phyloP scores from a whole-genome alignment of 345 rosid genomes.

The Rubroshorea leprosula region DNA sequence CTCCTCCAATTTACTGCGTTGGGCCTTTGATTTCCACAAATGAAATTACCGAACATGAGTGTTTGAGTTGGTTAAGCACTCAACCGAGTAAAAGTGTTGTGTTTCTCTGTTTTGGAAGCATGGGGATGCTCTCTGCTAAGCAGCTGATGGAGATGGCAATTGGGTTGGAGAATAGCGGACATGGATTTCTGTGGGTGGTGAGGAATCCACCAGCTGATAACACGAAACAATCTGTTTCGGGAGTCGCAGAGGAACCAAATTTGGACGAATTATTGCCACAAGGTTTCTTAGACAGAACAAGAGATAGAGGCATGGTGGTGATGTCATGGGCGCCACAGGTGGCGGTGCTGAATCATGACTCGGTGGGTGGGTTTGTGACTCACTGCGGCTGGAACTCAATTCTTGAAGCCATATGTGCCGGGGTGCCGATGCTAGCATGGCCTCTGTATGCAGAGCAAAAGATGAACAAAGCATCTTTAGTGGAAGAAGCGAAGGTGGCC shows the following conservation, averaged over 20 bases:
- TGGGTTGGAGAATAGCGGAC: slow-evolving; percentile 29
- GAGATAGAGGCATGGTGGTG: slow-evolving; percentile 12
- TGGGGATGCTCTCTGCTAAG: slow-evolving; percentile 31
- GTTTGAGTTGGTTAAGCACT: slow-evolving; percentile 37
- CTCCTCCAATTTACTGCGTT: slow-evolving; percentile 27
- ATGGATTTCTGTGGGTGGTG: slow-evolving; percentile 38
- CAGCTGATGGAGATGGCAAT: slow-evolving; percentile 37
- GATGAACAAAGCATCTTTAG: slow-evolving; percentile 17
- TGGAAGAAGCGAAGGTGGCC: slow-evolving; percentile 28
- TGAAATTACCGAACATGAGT: slow-evolving; percentile 7
- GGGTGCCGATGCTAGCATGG: slow-evolving; percentile 42
- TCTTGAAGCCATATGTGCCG: slow-evolving; percentile 30
- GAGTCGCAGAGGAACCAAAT: background rate
- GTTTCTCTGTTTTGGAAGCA: slow-evolving; percentile 53
- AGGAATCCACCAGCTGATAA: slow-evolving; percentile 17
- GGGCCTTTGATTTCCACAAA: slow-evolving; percentile 20
- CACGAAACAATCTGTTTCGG: background rate
- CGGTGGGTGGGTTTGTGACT: slow-evolving; percentile 30
- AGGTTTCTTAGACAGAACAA: slow-evolving; percentile 31
- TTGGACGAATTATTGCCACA: slow-evolving; percentile 23
- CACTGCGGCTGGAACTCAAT: slow-evolving; percentile 36
- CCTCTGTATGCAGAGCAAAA: slow-evolving; percentile 42
- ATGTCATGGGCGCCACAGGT: slow-evolving; percentile 30
- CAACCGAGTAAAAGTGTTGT: slow-evolving; percentile 41
- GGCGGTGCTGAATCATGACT: slow-evolving; percentile 16